These are phyloP conservation scores for Cladophialophora psammophila DNA, from an alignment of 2,329 filamentous ascomycete genomes.

Conservation along the genomic window DNA sequence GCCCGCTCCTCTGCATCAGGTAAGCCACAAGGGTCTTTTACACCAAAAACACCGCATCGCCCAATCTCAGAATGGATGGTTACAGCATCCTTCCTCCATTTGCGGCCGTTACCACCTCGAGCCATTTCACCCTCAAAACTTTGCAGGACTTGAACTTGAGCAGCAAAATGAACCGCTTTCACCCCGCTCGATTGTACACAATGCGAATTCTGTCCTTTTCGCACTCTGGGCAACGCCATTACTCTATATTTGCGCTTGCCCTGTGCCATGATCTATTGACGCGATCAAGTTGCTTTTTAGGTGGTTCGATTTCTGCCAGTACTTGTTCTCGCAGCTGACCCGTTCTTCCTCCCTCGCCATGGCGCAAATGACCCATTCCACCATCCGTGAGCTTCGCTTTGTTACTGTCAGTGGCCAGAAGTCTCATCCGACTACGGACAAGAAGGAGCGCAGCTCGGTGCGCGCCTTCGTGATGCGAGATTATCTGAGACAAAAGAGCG, in stretches of 20 bases:
- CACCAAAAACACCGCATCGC: slow-evolving; percentile 5
- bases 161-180: neutral
- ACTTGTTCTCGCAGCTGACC: neutral
- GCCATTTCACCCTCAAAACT: slow-evolving; percentile 3
- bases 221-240: neutral
- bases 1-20: slow-evolving; percentile 12
- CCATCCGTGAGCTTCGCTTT: slow-evolving; percentile 27
- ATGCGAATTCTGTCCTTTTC: neutral
- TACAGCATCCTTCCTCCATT: neutral
- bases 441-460: slow-evolving; percentile 24
- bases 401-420: slow-evolving; percentile 22
- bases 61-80: neutral
- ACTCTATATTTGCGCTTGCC: neutral
- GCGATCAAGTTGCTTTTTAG: neutral
- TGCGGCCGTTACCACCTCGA: slow-evolving; percentile 16
- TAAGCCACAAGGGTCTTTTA: slow-evolving; percentile 19
- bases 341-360: neutral
- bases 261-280: neutral
- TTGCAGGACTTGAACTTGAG: neutral
- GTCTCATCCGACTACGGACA: slow-evolving; percentile 13
- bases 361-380: neutral
- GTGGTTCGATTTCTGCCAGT: neutral
- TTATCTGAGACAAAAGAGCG: slow-evolving; percentile 29
- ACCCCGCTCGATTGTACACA: neutral
- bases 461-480: slow-evolving; percentile 30